Evolutionary conservation across 1,284 basidiomycete species (phyloP), one percentile per base, ranked within the genome.

Genomic region (Phlebopus sp.): DNA sequence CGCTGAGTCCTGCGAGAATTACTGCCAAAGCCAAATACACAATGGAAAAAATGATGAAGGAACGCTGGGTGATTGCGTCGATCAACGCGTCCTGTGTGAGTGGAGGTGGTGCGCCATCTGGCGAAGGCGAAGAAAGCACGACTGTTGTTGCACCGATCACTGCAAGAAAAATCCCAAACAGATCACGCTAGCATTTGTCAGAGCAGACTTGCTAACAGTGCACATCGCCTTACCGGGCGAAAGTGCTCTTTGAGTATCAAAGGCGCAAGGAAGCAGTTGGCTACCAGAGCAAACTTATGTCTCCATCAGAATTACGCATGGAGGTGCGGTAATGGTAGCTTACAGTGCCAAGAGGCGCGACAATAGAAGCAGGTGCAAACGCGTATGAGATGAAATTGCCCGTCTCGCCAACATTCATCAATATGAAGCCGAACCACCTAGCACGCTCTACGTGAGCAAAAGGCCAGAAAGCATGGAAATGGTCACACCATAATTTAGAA

Each of bases 331-430:
- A 23, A 31, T 6, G 4, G 21, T 6, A 7, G 73, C 84, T 72
- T 59, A 94, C 92, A 27, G 92, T 95, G 27, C 95, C 94, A 6
- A 98, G 76, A 15, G 95, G 96, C 1, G 96, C 95, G n/a, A 98
- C 93, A 11, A 97, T 75, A 17, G 88, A 92, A 7, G 95, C 94
- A 3, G 96, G 95, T 5, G 95, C 86, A 54, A 86, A 90, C 1
- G 82, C 89, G 56, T 92, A 97, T 1, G 90, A 89, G 47, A 93
- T 79, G 55, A 97, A 97, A 63, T 97, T 97, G 11, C 88, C 87
- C 19, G 83, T 69, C 72, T 99, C 96, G 13, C 96, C 96, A 10
- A 97, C 53, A 54, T 91, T 90, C 86, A 98, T 96, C 38, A 97
- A 74, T 10, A 82, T 59, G 53, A 98, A 86, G 0, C 96, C 96